phyloP scores from a whole-genome alignment of 2,329 filamentous ascomycete genomes.

The Fonsecaea monophora region DNA sequence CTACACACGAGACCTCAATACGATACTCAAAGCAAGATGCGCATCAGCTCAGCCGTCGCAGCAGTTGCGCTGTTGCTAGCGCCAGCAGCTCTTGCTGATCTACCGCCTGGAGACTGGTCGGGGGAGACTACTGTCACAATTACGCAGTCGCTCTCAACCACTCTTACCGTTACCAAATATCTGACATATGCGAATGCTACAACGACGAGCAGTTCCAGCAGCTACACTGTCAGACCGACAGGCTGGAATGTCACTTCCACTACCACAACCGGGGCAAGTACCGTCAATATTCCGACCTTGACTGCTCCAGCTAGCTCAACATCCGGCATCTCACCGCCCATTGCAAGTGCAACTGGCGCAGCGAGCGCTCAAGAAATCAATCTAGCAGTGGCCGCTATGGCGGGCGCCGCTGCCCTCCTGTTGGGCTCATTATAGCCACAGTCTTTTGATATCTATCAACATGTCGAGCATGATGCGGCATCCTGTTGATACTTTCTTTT shows the following conservation, averaged over 20 bases:
- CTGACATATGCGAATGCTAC: constrained; percentile 33
- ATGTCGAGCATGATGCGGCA: constrained; percentile 13
- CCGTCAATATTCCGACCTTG: constrained; percentile 26
- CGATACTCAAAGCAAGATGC: constrained; percentile 29
- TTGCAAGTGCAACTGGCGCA: constrained; percentile 35
- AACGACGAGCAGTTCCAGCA: constrained; percentile 19
- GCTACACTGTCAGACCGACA: constrained; percentile 17
- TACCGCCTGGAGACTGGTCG: constrained; percentile 26
- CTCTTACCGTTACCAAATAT: constrained; percentile 36
- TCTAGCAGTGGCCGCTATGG: constrained; percentile 35
- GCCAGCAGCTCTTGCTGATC: constrained; percentile 24
- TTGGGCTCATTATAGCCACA: constrained; percentile 34
- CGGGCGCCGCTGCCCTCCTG: constrained; percentile 35
- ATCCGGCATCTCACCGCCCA: constrained; percentile 19
- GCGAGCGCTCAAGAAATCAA: constrained; percentile 32
- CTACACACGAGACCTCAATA: constrained; percentile 1
- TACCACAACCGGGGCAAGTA: constrained; percentile 15
- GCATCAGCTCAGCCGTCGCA: constrained; percentile 30
- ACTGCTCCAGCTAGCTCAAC: constrained; percentile 25
- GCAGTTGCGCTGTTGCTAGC: constrained; percentile 27
- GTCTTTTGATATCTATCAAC: constrained; percentile 14
- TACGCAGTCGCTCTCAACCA: constrained; percentile 33
- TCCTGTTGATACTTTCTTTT: constrained; percentile 25
- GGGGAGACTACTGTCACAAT: constrained; percentile 29
- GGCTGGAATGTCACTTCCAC: constrained; percentile 25